Evolutionary conservation across 805 yeast species (phyloP).

Genomic region (Ogataea pignaliae): DNA sequence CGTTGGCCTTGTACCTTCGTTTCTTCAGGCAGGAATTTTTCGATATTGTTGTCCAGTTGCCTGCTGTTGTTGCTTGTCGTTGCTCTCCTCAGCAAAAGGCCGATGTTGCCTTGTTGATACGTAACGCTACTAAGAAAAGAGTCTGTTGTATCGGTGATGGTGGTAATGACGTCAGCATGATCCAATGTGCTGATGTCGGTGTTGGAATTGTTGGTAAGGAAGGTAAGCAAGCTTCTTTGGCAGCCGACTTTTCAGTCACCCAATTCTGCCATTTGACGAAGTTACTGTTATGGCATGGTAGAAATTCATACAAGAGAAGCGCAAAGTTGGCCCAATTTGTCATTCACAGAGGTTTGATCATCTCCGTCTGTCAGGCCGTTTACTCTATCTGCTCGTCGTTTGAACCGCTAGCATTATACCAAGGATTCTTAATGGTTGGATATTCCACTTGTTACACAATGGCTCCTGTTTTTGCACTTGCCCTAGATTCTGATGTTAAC

Average conservation of each 20-base stretch:
- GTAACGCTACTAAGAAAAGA: slow-evolving; percentile 75
- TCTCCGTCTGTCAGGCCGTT: slow-evolving; percentile 92
- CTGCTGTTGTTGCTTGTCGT: slow-evolving; percentile 97
- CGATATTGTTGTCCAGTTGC: slow-evolving; percentile 67
- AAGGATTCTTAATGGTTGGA: slow-evolving; percentile 98
- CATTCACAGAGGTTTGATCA: slow-evolving; percentile 91
- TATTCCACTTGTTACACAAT: slow-evolving; percentile 95
- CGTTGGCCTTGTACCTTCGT: slow-evolving; percentile 64
- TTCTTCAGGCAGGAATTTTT: slow-evolving; percentile 70
- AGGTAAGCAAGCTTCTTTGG: slow-evolving; percentile 94
- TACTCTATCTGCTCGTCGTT: slow-evolving; percentile 80
- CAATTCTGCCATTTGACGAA: slow-evolving; percentile 89
- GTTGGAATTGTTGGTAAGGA: slow-evolving; percentile 99
- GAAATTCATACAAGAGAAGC: slow-evolving; percentile 93
- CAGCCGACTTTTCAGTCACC: slow-evolving; percentile 93
- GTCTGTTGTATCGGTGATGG: slow-evolving; percentile 99
- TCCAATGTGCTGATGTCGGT: slow-evolving; percentile 97
- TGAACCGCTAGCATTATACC: slow-evolving; percentile 91
- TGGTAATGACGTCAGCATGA: slow-evolving; percentile 98
- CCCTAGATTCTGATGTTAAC: slow-evolving; percentile 85
- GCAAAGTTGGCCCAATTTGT: slow-evolving; percentile 95
- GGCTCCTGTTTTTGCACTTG: slow-evolving; percentile 96
- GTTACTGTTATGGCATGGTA: slow-evolving; percentile 92
- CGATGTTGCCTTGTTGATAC: slow-evolving; percentile 80
- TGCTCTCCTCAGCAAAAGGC: slow-evolving; percentile 99